Percentiles rank a stretch among this genome's conserved stretches.
Conservation (phyloP, 345 rosid genomes). For the Bruguiera sexangula region DNA sequence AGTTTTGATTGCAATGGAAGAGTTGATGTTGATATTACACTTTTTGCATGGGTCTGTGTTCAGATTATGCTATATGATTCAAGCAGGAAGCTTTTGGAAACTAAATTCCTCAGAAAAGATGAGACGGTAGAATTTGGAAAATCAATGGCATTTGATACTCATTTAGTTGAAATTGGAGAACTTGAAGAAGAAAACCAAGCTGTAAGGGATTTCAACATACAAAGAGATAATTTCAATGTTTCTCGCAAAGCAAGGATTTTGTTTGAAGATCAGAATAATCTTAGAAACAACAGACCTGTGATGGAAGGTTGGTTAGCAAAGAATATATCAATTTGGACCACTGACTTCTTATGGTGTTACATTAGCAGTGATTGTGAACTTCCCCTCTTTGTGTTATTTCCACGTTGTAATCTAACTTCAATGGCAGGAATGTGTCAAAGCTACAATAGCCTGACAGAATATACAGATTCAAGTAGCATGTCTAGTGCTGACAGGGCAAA, state of each 20-base stretch:
- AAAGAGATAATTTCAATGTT: conserved; percentile 6
- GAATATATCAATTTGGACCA: background rate
- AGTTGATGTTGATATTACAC: conserved; percentile 13
- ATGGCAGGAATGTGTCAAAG: conserved; percentile 32
- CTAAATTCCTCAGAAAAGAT: conserved; percentile 50
- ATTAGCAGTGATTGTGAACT: background rate
- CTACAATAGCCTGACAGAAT: background rate
- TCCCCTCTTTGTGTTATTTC: background rate
- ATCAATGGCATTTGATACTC: conserved; percentile 37
- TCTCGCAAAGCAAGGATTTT: conserved; percentile 13
- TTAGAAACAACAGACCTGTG: conserved; percentile 18
- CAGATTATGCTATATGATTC: conserved; percentile 56
- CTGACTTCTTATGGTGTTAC: conserved; percentile 2
- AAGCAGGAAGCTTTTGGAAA: conserved; percentile 32
- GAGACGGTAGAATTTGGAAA: conserved; percentile 45
- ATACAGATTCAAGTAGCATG: conserved; percentile 28
- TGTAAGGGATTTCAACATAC: conserved; percentile 16
- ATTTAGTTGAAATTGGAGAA: conserved; percentile 54
- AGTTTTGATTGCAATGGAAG: background rate
- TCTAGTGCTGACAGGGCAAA: conserved; percentile 17
- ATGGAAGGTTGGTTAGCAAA: conserved; percentile 31
- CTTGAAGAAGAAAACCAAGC: conserved; percentile 26
- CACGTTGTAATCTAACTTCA: background rate
- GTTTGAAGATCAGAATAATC: conserved; percentile 15
- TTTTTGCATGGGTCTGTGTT: conserved; percentile 14